These are phyloP conservation scores for Gautieria morchelliformis DNA, from an alignment of 768 basidiomycete genomes.

Conservation along the genomic window DNA sequence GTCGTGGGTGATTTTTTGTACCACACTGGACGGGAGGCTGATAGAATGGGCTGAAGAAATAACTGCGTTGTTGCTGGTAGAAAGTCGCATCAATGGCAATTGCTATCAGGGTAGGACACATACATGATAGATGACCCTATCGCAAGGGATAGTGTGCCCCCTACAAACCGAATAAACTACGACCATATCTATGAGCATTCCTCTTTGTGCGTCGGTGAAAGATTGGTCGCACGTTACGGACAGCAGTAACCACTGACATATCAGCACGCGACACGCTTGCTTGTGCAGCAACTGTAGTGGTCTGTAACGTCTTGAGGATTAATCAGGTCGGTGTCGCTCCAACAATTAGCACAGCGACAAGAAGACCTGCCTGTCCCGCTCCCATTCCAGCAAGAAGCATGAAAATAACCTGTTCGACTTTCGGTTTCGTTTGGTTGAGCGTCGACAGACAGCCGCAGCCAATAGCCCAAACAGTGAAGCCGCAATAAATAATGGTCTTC, in stretches of 20 bases:
- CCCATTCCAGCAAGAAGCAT: constrained; percentile 54
- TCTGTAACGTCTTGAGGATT: constrained; percentile 38
- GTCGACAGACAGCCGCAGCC: constrained; percentile 66
- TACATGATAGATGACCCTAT: constrained; percentile 51
- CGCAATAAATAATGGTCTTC: constrained; percentile 50
- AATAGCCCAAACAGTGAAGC: constrained; percentile 63
- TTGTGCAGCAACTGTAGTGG: constrained; percentile 64
- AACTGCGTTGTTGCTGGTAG: constrained; percentile 37
- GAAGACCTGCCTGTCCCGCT: constrained; percentile 41
- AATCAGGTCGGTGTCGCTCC: too few relatives aligned
- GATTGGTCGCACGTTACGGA: constrained; percentile 40
- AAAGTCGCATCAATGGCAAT: too few relatives aligned
- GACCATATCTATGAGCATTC: constrained; percentile 1
- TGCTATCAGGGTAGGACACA: constrained; percentile 3
- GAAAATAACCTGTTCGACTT: constrained; percentile 45
- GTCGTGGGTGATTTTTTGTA: constrained; percentile 39
- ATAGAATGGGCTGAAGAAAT: constrained; percentile 31
- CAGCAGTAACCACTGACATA: constrained; percentile 69
- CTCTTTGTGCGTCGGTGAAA: too few relatives aligned
- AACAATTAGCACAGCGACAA: too few relatives aligned
- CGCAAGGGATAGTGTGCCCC: constrained; percentile 60
- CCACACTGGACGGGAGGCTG: constrained; percentile 26
- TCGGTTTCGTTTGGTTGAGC: constrained; percentile 36
- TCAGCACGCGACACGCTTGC: constrained; percentile 61
- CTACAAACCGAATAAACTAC: constrained; percentile 59